Percentiles rank a stretch among this genome's conserved stretches.
Evolutionary conservation across 495 filamentous ascomycete genomes (phyloP).

Genomic region (Annulohypoxylon stygium): DNA sequence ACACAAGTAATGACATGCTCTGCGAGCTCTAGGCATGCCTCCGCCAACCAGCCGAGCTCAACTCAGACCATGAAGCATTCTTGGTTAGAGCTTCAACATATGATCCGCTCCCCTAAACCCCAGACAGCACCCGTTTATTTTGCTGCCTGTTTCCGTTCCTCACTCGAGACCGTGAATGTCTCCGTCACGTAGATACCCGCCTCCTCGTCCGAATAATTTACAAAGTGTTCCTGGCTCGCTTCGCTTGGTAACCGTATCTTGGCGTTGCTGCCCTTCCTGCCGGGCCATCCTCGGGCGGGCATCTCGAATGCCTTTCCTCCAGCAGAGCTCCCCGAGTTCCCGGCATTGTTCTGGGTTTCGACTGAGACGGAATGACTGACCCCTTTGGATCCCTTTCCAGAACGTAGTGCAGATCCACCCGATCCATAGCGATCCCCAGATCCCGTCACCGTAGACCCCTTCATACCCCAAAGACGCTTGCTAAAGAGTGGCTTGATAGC

Average conservation of each 20-base stretch:
- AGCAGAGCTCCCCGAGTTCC: neutral
- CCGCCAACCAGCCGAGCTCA: slow-evolving; percentile 15
- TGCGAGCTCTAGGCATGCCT: slow-evolving; percentile 16
- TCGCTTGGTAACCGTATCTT: slow-evolving; percentile 24
- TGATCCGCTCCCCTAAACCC: neutral
- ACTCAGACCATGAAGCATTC: slow-evolving; percentile 8
- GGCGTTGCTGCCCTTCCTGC: slow-evolving; percentile 11
- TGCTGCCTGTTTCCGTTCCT: slow-evolving; percentile 10
- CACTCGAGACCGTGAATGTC: slow-evolving; percentile 19
- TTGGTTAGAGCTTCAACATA: slow-evolving; percentile 2
- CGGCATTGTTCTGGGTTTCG: slow-evolving; percentile 1
- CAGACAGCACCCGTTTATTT: neutral
- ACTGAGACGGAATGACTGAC: slow-evolving; percentile 17
- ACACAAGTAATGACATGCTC: slow-evolving; percentile 3
- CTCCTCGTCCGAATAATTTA: slow-evolving; percentile 22
- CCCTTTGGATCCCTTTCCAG: slow-evolving; percentile 16
- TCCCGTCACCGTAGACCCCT: neutral
- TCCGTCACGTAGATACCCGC: slow-evolving; percentile 23
- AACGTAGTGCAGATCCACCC: slow-evolving; percentile 7
- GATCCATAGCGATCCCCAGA: slow-evolving; percentile 11
- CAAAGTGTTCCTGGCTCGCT: slow-evolving; percentile 23
- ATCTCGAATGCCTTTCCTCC: slow-evolving; percentile 24
- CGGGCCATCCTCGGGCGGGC: slow-evolving; percentile 10
- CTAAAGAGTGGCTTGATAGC: slow-evolving; percentile 31
- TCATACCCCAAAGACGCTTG: slow-evolving; percentile 25